Conservation (phyloP, 768 basidiomycete genomes). For the Termitomyces bulborhizus region DNA sequence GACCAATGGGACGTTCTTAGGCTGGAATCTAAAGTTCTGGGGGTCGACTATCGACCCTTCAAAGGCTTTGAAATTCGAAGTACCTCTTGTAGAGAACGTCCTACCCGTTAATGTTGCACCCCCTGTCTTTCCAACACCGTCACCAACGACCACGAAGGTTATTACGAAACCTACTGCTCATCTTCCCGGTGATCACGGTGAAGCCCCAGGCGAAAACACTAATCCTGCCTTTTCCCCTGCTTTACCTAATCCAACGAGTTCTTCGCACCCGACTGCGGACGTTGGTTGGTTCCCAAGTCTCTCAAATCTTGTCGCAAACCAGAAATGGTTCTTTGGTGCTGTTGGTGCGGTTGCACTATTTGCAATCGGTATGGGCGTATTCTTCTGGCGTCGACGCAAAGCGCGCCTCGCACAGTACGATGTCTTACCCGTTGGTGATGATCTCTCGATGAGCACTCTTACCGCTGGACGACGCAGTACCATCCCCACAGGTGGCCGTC, state of each 20-base stretch:
- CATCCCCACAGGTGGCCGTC: slow-evolving; percentile 31
- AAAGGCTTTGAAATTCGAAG: slow-evolving; percentile 55
- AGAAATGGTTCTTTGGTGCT: slow-evolving; percentile 89
- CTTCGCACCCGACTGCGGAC: slow-evolving; percentile 49
- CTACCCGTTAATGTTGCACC: slow-evolving; percentile 37
- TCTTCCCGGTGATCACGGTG: slow-evolving; percentile 83
- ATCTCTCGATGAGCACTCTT: slow-evolving; percentile 73
- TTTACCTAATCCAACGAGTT: slow-evolving; percentile 21
- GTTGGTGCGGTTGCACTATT: slow-evolving; percentile 76
- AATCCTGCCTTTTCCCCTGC: slow-evolving; percentile 60
- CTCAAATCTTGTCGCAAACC: slow-evolving; percentile 62
- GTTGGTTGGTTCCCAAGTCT: slow-evolving; percentile 84
- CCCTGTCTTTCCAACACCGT: slow-evolving; percentile 27
- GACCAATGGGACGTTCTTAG: slow-evolving; percentile 64
- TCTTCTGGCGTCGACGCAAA: slow-evolving; percentile 72
- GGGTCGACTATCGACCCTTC: slow-evolving; percentile 76
- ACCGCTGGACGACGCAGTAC: slow-evolving; percentile 27
- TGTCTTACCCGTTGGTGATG: slow-evolving; percentile 55
- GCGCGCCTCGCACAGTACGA: slow-evolving; percentile 45
- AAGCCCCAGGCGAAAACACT: slow-evolving; percentile 72
- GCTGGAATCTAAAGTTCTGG: slow-evolving; percentile 93
- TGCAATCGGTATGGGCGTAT: slow-evolving; percentile 58
- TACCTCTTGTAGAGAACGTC: slow-evolving; percentile 45
- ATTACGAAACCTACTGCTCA: slow-evolving; percentile 81
- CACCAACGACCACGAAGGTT: slow-evolving; percentile 45